Conservation (phyloP, 2,329 filamentous ascomycete species). For the Hymenoscyphus scutula region DNA sequence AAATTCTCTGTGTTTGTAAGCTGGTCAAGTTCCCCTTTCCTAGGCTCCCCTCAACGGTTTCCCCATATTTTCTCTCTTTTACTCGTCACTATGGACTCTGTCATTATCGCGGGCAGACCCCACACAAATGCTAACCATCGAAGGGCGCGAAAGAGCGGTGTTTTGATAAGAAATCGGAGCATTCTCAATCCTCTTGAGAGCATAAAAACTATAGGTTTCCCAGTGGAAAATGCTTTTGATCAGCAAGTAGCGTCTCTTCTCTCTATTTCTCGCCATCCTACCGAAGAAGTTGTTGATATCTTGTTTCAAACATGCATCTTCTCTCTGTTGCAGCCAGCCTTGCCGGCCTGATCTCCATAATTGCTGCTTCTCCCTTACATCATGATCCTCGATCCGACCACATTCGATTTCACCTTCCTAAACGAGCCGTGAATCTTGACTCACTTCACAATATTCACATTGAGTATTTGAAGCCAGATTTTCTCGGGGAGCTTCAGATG, state of each 20-base stretch:
- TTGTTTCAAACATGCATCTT: background rate
- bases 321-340: background rate
- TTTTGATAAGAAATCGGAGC: background rate
- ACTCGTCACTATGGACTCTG: background rate
- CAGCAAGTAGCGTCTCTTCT: background rate
- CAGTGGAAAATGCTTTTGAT: background rate
- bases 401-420: conserved; percentile 12
- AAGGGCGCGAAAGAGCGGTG: background rate
- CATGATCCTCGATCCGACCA: conserved; percentile 5
- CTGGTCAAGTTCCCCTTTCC: background rate
- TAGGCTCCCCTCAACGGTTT: background rate
- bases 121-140: background rate
- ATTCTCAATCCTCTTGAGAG: too few species aligned
- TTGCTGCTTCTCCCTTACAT: conserved; percentile 4
- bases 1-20: too few species aligned
- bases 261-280: background rate
- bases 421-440: conserved; percentile 8
- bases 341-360: background rate
- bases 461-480: conserved; percentile 48
- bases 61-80: background rate
- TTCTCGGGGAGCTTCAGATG: conserved; percentile 17
- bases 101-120: background rate
- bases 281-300: background rate
- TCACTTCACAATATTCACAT: conserved; percentile 50
- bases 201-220: too few species aligned